These are phyloP conservation scores for Linderina pennispora DNA, from an alignment of 192 early-diverging fungal species.

Conservation along the genomic window DNA sequence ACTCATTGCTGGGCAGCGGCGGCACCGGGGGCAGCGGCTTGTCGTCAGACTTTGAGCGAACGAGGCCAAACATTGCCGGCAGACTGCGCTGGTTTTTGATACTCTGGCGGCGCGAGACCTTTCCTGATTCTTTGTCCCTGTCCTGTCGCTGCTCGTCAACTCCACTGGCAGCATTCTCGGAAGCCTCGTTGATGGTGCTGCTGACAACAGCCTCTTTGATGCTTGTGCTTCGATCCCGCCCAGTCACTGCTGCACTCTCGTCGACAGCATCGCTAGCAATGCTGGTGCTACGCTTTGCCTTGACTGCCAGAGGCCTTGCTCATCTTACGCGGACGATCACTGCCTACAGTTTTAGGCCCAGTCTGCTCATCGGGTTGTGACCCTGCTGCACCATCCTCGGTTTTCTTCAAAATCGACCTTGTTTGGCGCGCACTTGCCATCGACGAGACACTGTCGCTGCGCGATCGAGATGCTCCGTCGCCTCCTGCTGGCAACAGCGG, in stretches of 20 bases:
- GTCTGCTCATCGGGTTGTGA: constrained; percentile 12
- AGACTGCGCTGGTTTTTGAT: constrained; percentile 46
- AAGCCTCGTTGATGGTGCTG: constrained; percentile 11
- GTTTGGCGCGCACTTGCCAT: background rate
- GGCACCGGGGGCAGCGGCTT: constrained; percentile 33
- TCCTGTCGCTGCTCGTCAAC: background rate
- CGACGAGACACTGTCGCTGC: constrained; percentile 2
- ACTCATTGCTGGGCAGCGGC: constrained; percentile 9
- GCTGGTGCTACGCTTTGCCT: background rate
- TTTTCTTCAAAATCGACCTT: constrained; percentile 6
- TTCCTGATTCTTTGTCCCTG: constrained; percentile 17
- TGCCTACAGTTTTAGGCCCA: background rate
- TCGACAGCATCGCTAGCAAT: background rate
- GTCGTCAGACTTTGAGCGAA: constrained; percentile 20
- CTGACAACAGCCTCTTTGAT: background rate
- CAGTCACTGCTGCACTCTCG: background rate
- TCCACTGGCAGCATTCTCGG: no score
- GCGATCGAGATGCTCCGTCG: background rate
- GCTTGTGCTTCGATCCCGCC: constrained; percentile 1
- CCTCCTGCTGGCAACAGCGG: constrained; percentile 6
- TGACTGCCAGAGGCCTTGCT: background rate
- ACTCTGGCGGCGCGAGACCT: constrained; percentile 39
- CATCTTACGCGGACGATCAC: background rate
- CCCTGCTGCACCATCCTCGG: constrained; percentile 4
- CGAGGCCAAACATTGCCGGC: constrained; percentile 44